Evolutionary conservation across 176 grass and related monocot genomes (phyloP).

Genomic region (Echinochloa phyllopogon): DNA sequence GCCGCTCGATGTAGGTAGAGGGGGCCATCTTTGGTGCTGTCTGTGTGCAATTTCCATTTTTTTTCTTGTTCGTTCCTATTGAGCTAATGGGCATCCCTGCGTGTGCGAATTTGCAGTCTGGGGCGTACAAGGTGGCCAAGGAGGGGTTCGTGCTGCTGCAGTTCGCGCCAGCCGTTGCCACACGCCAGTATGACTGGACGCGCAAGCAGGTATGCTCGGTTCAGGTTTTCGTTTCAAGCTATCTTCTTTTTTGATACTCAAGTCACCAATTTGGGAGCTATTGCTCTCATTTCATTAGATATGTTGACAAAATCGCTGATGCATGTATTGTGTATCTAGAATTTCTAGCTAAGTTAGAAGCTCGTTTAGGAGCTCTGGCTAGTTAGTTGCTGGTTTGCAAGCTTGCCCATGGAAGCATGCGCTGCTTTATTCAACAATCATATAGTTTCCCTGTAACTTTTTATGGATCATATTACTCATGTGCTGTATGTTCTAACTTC

Average conservation of each 20-base stretch:
- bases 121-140: conserved; percentile 82
- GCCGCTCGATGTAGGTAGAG: conserved; percentile 69
- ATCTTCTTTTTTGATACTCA: not conserved
- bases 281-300: not conserved
- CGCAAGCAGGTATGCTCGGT: conserved; percentile 69
- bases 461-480: not conserved
- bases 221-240: not conserved
- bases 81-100: not conserved
- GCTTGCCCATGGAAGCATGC: not conserved
- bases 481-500: not conserved
- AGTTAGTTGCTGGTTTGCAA: not conserved
- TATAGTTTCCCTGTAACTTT: not conserved
- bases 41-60: accelerated
- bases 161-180: conserved; percentile 73
- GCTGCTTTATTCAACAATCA: not conserved
- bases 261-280: not conserved
- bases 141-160: conserved; percentile 90
- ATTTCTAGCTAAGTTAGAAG: not conserved
- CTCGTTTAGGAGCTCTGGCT: not conserved
- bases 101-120: conserved; percentile 45
- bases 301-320: no score
- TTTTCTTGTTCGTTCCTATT: not conserved
- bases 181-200: conserved; percentile 82
- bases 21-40: not conserved
- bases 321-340: not conserved